Evolutionary conservation across 1,139 yeast species (phyloP).

Genomic region (Hansenula lynferdii): DNA sequence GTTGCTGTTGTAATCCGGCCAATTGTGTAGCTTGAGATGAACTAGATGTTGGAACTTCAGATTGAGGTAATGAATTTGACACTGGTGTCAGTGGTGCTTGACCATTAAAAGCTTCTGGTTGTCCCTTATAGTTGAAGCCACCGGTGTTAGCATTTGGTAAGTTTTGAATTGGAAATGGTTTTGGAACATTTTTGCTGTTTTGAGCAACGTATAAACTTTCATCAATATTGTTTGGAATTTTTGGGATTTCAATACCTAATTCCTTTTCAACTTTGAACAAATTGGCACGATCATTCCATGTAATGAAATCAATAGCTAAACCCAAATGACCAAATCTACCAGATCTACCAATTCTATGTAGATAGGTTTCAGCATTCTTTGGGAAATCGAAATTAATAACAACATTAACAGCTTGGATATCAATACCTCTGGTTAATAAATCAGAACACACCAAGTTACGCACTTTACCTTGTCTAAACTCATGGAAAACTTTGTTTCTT

Average conservation of each 20-base stretch:
- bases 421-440: conserved; percentile 96
- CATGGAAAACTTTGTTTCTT: conserved; percentile 97
- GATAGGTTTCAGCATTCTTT: conserved; percentile 93
- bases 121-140: conserved; percentile 47
- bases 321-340: conserved; percentile 99
- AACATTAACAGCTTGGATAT: conserved; percentile 97
- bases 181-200: conserved; percentile 71
- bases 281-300: conserved; percentile 95
- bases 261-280: conserved; percentile 95
- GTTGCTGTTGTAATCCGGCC: conserved; percentile 22
- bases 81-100: conserved; percentile 18
- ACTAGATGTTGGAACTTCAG: conserved; percentile 9
- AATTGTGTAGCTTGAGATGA: conserved; percentile 18
- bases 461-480: conserved; percentile 96
- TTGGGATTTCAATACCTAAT: conserved; percentile 94
- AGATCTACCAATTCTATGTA: conserved; percentile 98
- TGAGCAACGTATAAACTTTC: conserved; percentile 85
- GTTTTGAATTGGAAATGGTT: conserved; percentile 70
- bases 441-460: conserved; percentile 97
- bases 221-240: conserved; percentile 91
- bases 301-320: conserved; percentile 91
- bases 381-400: conserved; percentile 98
- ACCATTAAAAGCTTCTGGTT: conserved; percentile 31
- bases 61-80: conserved; percentile 21
- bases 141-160: conserved; percentile 30